A percentile compares a stretch with the other conserved stretches of the same genome.
These are phyloP conservation scores for Calycina marina DNA, from an alignment of 2,329 filamentous ascomycete species.

Conservation along the genomic window DNA sequence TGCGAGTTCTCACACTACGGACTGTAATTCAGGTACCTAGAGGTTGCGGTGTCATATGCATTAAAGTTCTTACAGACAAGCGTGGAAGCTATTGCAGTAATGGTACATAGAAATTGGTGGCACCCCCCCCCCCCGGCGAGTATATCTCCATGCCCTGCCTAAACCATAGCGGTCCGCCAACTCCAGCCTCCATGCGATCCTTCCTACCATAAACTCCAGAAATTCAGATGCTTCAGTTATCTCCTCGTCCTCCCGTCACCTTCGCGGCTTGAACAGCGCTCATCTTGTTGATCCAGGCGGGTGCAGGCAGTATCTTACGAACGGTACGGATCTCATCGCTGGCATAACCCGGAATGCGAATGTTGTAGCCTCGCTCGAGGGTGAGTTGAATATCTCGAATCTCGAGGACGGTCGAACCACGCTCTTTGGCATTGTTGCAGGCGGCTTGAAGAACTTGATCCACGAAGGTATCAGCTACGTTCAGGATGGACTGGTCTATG, in stretches of 20 bases:
- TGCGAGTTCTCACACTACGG: background rate
- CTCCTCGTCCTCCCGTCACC: slow-evolving; percentile 39
- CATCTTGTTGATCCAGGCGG: slow-evolving; percentile 93
- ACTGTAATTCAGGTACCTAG: too few relatives aligned
- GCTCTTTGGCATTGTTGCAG: slow-evolving; percentile 84
- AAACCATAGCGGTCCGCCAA: slow-evolving; percentile 3
- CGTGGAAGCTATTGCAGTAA: too few relatives aligned
- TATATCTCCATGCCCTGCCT: slow-evolving; percentile 4
- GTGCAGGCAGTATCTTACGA: slow-evolving; percentile 77
- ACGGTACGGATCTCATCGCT: slow-evolving; percentile 91
- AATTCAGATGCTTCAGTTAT: slow-evolving; percentile 10
- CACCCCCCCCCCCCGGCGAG: slow-evolving; percentile 1
- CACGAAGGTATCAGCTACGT: slow-evolving; percentile 85
- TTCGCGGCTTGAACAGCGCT: slow-evolving; percentile 91
- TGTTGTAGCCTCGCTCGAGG: slow-evolving; percentile 75
- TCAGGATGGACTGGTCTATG: slow-evolving; percentile 56
- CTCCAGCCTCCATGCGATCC: slow-evolving; percentile 1
- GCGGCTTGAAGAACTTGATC: slow-evolving; percentile 79
- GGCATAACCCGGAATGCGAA: slow-evolving; percentile 84
- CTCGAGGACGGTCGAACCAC: slow-evolving; percentile 79
- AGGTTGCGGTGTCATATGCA: too few relatives aligned
- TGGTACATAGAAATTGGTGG: background rate
- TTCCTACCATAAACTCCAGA: background rate
- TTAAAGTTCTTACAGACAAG: too few relatives aligned
- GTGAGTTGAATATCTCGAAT: slow-evolving; percentile 75